A percentile compares a stretch with the other conserved stretches of the same genome.
Conservation (phyloP, 2,329 filamentous ascomycete species). For the Allantophomopsis lycopodina region DNA sequence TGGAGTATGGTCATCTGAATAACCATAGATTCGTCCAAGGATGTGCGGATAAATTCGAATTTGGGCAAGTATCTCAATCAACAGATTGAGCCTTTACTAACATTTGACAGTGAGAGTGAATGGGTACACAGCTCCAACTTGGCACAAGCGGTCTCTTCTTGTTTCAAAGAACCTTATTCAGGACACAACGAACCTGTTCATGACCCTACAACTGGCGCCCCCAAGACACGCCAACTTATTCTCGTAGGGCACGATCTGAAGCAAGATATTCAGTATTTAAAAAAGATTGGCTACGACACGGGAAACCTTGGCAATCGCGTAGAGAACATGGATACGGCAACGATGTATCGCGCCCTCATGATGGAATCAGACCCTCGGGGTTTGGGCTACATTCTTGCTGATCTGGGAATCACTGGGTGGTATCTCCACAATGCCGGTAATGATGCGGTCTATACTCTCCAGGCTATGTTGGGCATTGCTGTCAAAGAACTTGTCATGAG, state of each 20-base stretch:
- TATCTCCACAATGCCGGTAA: conserved; percentile 82
- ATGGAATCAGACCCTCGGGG: conserved; percentile 36
- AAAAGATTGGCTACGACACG: conserved; percentile 48
- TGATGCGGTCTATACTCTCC: conserved; percentile 69
- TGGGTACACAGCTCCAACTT: conserved; percentile 32
- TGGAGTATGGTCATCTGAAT: conserved; percentile 48
- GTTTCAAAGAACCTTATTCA: conserved; percentile 43
- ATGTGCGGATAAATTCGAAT: conserved; percentile 61
- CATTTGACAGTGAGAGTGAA: conserved; percentile 31
- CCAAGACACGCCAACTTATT: conserved; percentile 40
- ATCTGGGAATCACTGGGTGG: conserved; percentile 47
- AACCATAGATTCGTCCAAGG: conserved; percentile 61
- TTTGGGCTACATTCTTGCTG: conserved; percentile 45
- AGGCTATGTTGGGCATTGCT: conserved; percentile 54
- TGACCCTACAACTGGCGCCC: neutral
- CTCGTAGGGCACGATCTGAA: conserved; percentile 66
- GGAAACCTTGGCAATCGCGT: conserved; percentile 36
- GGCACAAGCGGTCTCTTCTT: conserved; percentile 30
- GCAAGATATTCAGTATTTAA: conserved; percentile 56
- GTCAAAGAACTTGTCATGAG: conserved; percentile 17
- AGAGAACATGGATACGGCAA: conserved; percentile 60
- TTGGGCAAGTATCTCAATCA: conserved; percentile 39
- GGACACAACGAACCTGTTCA: conserved; percentile 2
- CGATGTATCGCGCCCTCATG: conserved; percentile 52
- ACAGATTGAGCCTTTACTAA: neutral